Evolutionary conservation across 176 grass and related monocot genomes (phyloP).

Genomic region (Tillandsia fasciculata): DNA sequence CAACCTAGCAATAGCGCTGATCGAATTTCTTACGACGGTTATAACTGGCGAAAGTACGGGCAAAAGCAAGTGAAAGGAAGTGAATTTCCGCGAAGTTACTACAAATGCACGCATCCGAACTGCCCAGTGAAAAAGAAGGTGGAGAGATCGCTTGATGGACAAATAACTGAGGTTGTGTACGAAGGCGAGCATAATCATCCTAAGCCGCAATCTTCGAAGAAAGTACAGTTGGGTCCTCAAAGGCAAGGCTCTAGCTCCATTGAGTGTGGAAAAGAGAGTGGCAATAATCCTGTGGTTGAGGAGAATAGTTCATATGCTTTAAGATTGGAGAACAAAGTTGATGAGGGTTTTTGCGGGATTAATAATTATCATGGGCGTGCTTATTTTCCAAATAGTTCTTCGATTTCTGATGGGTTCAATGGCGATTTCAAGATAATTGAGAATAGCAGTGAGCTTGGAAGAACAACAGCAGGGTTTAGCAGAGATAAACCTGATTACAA

Average conservation of each 20-base stretch:
- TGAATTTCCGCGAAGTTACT: conserved; percentile 36
- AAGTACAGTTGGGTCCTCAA: background rate
- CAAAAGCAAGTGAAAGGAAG: conserved; percentile 43
- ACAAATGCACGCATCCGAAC: conserved; percentile 32
- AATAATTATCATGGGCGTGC: background rate
- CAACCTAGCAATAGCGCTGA: conserved; percentile 1
- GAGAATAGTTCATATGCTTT: background rate
- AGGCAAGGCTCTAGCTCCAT: background rate
- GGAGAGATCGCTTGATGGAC: conserved; percentile 29
- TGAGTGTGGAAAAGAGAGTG: conserved; percentile 1
- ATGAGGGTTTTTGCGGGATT: background rate
- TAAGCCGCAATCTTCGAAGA: conserved; percentile 23
- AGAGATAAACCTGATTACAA: conserved; percentile 21
- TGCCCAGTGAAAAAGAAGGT: conserved; percentile 38
- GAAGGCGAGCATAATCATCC: conserved; percentile 34
- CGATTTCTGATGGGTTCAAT: background rate
- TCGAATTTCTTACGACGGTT: conserved; percentile 22
- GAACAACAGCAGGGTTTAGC: background rate
- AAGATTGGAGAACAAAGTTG: background rate
- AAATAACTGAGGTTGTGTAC: conserved; percentile 30
- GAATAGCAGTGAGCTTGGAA: conserved; percentile 7
- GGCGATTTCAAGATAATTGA: background rate
- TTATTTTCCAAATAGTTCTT: background rate
- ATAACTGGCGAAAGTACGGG: conserved; percentile 39
- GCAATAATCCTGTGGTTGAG: background rate